Conservation (phyloP, 768 basidiomycete genomes). For the Mycena albidolilacea region DNA sequence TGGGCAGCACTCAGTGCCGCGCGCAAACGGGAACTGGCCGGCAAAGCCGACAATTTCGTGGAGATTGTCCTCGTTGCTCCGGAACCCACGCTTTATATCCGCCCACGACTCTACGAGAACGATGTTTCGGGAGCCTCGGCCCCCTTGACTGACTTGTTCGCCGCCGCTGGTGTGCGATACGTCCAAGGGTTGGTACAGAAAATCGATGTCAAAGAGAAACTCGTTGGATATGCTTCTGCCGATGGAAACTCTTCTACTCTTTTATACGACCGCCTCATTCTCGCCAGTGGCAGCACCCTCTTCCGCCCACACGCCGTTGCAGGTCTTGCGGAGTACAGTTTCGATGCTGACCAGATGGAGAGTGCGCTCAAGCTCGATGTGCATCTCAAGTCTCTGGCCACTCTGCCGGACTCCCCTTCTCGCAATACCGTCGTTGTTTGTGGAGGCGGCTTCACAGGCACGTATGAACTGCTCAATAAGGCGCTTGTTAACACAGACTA, state of each 20-base stretch:
- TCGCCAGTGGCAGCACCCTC: constrained; percentile 42
- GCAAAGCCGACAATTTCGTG: constrained; percentile 20
- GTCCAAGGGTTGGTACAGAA: constrained; percentile 37
- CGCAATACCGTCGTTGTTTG: constrained; percentile 43
- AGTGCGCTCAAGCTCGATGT: constrained; percentile 37
- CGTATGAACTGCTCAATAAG: too few relatives aligned
- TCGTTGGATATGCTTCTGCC: constrained; percentile 32
- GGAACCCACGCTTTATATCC: constrained; percentile 42
- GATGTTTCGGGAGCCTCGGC: constrained; percentile 37
- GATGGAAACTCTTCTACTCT: constrained; percentile 28
- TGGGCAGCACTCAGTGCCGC: constrained; percentile 42
- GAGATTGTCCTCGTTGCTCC: constrained; percentile 42
- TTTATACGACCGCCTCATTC: constrained; percentile 39
- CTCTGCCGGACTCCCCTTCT: constrained; percentile 33
- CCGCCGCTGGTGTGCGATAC: constrained; percentile 34
- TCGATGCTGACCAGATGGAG: constrained; percentile 39
- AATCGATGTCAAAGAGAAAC: constrained; percentile 26
- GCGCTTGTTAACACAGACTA: too few relatives aligned
- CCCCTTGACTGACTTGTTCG: constrained; percentile 31
- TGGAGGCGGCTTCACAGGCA: constrained; percentile 40
- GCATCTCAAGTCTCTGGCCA: constrained; percentile 38
- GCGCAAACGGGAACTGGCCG: constrained; percentile 35
- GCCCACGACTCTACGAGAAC: constrained; percentile 43
- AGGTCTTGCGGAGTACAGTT: constrained; percentile 38
- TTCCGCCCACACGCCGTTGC: constrained; percentile 34